phyloP scores from a whole-genome alignment of 1,284 basidiomycete genomes.

The Prillingera fragicola region DNA sequence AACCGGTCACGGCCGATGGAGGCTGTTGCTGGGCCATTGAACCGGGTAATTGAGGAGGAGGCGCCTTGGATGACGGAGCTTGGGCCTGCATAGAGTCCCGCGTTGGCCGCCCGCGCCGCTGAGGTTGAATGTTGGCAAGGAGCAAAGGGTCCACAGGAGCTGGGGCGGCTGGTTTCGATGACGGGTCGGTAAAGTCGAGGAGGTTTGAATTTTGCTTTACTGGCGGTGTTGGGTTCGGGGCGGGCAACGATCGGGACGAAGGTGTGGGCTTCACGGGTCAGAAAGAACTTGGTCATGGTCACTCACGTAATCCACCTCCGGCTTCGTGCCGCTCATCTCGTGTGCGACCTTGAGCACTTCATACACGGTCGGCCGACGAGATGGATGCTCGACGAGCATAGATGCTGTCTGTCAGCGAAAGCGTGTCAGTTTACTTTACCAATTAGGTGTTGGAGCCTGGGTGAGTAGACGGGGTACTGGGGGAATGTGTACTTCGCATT shows the following conservation, averaged over 20 bases:
- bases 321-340: conserved; percentile 73
- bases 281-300: neutral
- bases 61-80: conserved; percentile 1
- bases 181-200: conserved; percentile 43
- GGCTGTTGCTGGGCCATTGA: neutral
- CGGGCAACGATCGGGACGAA: neutral
- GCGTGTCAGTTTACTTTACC: conserved; percentile 50
- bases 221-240: conserved; percentile 1
- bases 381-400: conserved; percentile 80
- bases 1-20: neutral
- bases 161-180: conserved; percentile 16
- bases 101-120: conserved; percentile 43
- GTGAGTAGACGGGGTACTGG: conserved; percentile 86
- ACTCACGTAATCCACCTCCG: conserved; percentile 63
- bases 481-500: conserved; percentile 95
- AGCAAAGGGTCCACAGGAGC: conserved; percentile 26
- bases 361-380: conserved; percentile 73
- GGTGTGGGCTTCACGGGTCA: neutral
- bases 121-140: conserved; percentile 38
- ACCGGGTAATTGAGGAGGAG: no score
- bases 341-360: conserved; percentile 72
- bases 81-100: conserved; percentile 23
- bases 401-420: conserved; percentile 55
- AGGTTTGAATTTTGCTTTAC: conserved; percentile 27
- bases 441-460: conserved; percentile 78